phyloP scores from a whole-genome alignment of 1,284 basidiomycete species.

The Pseudozyma flocculosa region DNA sequence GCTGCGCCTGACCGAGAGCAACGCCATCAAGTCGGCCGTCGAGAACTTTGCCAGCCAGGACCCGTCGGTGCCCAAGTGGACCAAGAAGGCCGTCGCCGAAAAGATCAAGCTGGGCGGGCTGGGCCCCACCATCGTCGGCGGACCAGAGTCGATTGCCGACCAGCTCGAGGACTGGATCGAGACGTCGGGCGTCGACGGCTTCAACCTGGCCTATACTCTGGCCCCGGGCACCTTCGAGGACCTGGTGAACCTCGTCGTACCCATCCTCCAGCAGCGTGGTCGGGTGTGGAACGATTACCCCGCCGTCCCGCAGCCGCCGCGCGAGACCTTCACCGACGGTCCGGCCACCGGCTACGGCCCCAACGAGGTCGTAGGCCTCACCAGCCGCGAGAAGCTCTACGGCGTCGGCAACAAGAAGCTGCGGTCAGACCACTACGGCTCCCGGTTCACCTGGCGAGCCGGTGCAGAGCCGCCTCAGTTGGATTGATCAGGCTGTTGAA shows the following conservation, averaged over 20 bases:
- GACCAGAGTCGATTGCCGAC: conserved; percentile 31
- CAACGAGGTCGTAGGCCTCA: conserved; percentile 36
- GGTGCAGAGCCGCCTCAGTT: conserved; percentile 35
- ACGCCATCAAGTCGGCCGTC: conserved; percentile 53
- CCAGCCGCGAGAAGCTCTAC: conserved; percentile 50
- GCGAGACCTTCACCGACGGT: conserved; percentile 7
- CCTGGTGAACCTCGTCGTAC: conserved; percentile 42
- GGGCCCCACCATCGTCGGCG: conserved; percentile 46
- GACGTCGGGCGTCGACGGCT: conserved; percentile 45
- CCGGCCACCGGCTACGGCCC: conserved; percentile 27
- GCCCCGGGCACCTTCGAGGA: conserved; percentile 50
- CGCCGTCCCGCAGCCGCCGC: conserved; percentile 1
- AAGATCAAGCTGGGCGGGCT: conserved; percentile 54
- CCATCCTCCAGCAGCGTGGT: conserved; percentile 46
- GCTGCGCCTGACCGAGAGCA: conserved; percentile 34
- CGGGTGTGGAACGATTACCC: conserved; percentile 52
- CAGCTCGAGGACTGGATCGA: conserved; percentile 47
- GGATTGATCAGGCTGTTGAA: too few species aligned
- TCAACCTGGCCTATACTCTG: conserved; percentile 44
- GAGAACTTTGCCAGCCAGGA: conserved; percentile 49
- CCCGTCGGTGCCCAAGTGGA: conserved; percentile 51
- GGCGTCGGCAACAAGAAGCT: conserved; percentile 45
- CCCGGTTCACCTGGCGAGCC: conserved; percentile 48
- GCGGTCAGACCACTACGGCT: conserved; percentile 45
- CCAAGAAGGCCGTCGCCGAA: conserved; percentile 42